A percentile compares a stretch with the other conserved stretches of the same genome.
These are phyloP conservation scores for Acanthamoeba sp. DNA, from an alignment of 208 protist species.

Conservation along the genomic window DNA sequence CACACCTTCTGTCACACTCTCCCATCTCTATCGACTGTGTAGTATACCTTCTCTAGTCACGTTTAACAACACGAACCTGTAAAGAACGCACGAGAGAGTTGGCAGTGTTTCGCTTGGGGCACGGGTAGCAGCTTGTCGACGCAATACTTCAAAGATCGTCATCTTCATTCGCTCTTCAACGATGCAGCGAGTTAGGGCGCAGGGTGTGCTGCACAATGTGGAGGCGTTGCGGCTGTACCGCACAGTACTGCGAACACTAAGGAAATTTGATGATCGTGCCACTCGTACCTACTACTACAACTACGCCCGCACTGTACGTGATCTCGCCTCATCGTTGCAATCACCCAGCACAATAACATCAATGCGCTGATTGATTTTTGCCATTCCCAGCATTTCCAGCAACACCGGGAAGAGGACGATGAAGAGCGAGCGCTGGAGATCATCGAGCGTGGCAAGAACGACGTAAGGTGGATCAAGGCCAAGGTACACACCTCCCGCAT, in stretches of 20 bases:
- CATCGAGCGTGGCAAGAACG: neutral
- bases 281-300: slow-evolving; percentile 25
- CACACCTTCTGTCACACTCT: neutral
- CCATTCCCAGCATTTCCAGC: neutral
- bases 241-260: neutral
- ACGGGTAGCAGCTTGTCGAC: no score
- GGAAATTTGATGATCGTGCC: neutral
- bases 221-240: neutral
- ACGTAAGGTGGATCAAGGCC: neutral
- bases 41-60: no score
- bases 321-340: neutral
- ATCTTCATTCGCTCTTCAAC: neutral
- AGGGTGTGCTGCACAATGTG: neutral
- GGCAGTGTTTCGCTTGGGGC: no score
- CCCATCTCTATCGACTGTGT: no score
- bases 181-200: neutral
- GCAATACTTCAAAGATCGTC: neutral
- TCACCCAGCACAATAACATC: neutral
- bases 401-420: neutral
- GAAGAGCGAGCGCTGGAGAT: slow-evolving; percentile 10
- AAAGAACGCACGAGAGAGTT: neutral
- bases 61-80: neutral
- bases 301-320: neutral
- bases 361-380: no score
- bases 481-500: neutral